Percentiles rank a stretch among this genome's conserved stretches.
phyloP scores from a whole-genome alignment of 371 early-diverging fungal species.

The Choanephora cucurbitarum region DNA sequence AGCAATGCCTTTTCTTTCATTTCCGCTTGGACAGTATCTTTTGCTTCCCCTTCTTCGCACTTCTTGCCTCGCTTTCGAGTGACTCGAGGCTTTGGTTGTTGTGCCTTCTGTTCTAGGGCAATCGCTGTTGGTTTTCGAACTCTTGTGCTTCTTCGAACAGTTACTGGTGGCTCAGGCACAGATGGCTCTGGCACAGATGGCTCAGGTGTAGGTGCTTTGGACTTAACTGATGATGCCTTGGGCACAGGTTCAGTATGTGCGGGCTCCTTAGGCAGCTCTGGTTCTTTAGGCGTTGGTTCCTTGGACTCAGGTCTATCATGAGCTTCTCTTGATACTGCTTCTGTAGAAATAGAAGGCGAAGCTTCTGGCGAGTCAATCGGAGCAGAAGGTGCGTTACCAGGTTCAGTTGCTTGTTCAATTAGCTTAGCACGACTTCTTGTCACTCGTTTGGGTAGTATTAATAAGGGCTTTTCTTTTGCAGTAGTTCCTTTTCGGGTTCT shows the following conservation, averaged over 20 bases:
- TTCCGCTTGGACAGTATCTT: no score
- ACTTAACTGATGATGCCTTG: not conserved
- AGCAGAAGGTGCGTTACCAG: not conserved
- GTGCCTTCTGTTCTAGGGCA: not conserved
- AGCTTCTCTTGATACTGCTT: no score
- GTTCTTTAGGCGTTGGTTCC: no score
- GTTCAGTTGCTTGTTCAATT: not conserved
- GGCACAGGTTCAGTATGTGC: not conserved
- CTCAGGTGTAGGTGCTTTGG: not conserved
- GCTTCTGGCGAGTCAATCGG: no score
- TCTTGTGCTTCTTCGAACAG: not conserved
- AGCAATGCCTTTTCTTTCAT: no score
- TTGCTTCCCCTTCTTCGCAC: not conserved
- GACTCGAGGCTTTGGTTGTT: not conserved
- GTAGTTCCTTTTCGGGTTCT: no score
- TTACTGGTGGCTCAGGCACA: not conserved
- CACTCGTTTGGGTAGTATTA: not conserved
- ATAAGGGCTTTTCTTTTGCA: not conserved
- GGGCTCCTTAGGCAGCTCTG: not conserved
- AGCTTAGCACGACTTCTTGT: not conserved
- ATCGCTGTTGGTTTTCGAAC: not conserved
- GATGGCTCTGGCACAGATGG: no score
- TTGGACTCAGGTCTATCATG: no score
- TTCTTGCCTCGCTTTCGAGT: not conserved
- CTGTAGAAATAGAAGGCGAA: no score